Evolutionary conservation across 108 stramenopile species (phyloP), one percentile per base, ranked within the genome.

Genomic region (Stephanodiscus triporus): DNA sequence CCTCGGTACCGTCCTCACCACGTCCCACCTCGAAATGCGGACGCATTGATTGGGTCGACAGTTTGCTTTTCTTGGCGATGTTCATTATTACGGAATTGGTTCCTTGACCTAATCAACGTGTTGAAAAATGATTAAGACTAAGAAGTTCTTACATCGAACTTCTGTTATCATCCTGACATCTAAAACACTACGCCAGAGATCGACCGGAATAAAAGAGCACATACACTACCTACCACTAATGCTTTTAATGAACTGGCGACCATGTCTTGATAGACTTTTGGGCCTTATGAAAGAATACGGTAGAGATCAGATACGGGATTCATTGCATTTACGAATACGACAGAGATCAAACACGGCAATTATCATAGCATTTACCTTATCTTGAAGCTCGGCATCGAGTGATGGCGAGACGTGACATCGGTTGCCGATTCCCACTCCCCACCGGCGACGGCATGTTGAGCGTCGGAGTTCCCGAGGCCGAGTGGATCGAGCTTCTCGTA

Each of bases 401-500:
- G 65, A 47, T 78, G 66, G 30, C 65, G 65, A 26, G 56, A 34
- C 22, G 81, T 74, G 27, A 82, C 81, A 56, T 82, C 73, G 24
- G 68, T 70, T 5, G 62, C 50, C 19, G 75, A 71, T 55, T 82
- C 81, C 81, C 81, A 82, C 53, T 82, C 81, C 36, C 81, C 81
- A 19, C 81, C 81, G 11, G 62, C 34, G 6, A 69, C 67, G 2
- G 54, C 56, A 55, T 82, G 77, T 47, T 73, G 72, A 20, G 49
- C 32, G 11, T 26, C 78, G 2, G 78, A 37, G 56, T 82, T 78
- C 0, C 57, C 65, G 17, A 78, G 27, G 19, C 81, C 81, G 13
- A 82, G 77, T 11, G 81, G 81, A 63, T 82, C 81, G n/a, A 82
- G 27, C 20, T 62, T 54, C n/a, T 77, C 81, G 26, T 82, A 82